Evolutionary conservation across 1,139 yeast species (phyloP).

Genomic region (Taphrina communis): DNA sequence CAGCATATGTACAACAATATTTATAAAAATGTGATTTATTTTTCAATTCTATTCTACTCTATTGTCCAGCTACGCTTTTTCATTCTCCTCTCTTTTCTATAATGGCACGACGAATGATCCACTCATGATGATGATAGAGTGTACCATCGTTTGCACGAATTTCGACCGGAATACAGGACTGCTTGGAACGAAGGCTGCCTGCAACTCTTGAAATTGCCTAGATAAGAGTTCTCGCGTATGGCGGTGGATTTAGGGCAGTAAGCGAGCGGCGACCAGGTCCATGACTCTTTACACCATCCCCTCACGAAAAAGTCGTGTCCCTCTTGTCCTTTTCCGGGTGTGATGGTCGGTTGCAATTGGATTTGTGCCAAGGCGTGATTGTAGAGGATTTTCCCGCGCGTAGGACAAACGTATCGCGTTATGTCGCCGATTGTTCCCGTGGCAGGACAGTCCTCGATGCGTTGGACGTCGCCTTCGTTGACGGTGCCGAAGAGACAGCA

Average conservation of each 20-base stretch:
- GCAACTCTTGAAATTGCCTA: neutral
- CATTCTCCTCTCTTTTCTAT: neutral
- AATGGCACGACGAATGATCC: no score
- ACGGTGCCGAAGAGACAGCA: neutral
- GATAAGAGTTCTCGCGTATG: neutral
- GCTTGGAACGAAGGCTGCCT: neutral
- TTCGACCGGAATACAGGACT: neutral
- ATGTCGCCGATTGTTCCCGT: neutral
- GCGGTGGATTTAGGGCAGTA: neutral
- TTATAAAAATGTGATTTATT: neutral
- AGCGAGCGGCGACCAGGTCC: conserved; percentile 2
- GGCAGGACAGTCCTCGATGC: neutral
- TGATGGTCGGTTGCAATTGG: neutral
- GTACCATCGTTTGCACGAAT: neutral
- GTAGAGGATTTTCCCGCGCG: neutral
- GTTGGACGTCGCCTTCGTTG: conserved; percentile 8
- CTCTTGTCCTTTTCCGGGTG: neutral
- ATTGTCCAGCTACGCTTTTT: neutral
- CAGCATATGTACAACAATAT: conserved; percentile 4
- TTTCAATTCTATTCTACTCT: neutral
- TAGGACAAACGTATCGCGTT: neutral
- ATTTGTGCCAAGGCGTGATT: neutral
- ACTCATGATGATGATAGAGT: no score
- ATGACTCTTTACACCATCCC: neutral
- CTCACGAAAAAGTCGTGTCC: neutral